Conservation (phyloP, 2,329 filamentous ascomycete genomes). For the Colletotrichum sansevieriae region DNA sequence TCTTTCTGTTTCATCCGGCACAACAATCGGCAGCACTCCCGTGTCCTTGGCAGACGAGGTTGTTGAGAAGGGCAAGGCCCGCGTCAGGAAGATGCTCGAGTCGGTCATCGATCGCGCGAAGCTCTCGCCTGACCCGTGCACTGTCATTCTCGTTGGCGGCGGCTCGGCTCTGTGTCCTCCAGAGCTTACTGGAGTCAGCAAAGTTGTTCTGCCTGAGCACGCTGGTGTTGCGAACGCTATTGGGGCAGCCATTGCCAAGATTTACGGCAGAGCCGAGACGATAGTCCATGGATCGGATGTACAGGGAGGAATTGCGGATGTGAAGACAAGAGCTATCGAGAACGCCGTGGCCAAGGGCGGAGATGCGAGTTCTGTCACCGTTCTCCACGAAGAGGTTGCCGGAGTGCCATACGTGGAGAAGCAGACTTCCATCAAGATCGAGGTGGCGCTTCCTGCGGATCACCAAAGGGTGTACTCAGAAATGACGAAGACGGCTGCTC, state of each 20-base stretch:
- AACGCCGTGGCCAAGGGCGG: slow-evolving; percentile 44
- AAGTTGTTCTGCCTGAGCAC: slow-evolving; percentile 42
- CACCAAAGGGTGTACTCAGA: slow-evolving; percentile 41
- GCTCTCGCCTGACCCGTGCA: slow-evolving; percentile 43
- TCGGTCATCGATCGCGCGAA: slow-evolving; percentile 45
- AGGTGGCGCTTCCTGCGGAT: slow-evolving; percentile 43
- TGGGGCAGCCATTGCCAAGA: slow-evolving; percentile 45
- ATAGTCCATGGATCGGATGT: slow-evolving; percentile 43
- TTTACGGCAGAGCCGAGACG: slow-evolving; percentile 42
- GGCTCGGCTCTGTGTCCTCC: slow-evolving; percentile 43
- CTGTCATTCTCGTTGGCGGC: slow-evolving; percentile 45
- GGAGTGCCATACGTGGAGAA: slow-evolving; percentile 45
- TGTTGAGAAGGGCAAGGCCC: slow-evolving; percentile 28
- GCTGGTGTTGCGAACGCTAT: slow-evolving; percentile 45
- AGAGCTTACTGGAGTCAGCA: slow-evolving; percentile 42
- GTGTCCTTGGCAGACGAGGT: slow-evolving; percentile 1
- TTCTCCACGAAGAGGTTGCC: slow-evolving; percentile 44
- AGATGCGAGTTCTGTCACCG: slow-evolving; percentile 35
- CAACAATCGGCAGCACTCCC: slow-evolving; percentile 15
- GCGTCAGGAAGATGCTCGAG: slow-evolving; percentile 43
- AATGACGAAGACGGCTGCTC: slow-evolving; percentile 23
- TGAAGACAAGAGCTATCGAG: slow-evolving; percentile 40
- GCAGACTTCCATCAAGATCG: slow-evolving; percentile 44
- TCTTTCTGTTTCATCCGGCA: slow-evolving; percentile 41
- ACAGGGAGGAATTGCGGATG: slow-evolving; percentile 38